Evolutionary conservation across 2,329 filamentous ascomycete species (phyloP).

Genomic region (Pseudogymnoascus sp.): DNA sequence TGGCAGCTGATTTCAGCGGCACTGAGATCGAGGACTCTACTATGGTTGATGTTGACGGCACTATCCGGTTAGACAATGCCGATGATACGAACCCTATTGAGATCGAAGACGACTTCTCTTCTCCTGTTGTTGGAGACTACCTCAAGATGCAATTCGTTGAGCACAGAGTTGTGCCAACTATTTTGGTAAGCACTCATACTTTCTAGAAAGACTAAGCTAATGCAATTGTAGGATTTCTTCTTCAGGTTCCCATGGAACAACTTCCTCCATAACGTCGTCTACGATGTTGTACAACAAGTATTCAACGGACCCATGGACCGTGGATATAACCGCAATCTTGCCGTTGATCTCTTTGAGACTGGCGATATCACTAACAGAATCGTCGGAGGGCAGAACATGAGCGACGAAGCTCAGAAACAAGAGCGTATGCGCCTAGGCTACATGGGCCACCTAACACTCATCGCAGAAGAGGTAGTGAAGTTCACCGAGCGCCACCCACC

Average conservation of each 20-base stretch:
- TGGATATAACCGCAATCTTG: slow-evolving; percentile 82
- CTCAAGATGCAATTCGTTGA: slow-evolving; percentile 96
- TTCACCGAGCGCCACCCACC: slow-evolving; percentile 92
- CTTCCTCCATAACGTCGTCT: slow-evolving; percentile 97
- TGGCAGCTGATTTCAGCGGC: slow-evolving; percentile 23
- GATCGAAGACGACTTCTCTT: slow-evolving; percentile 14
- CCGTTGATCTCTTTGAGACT: slow-evolving; percentile 86
- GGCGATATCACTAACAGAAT: slow-evolving; percentile 87
- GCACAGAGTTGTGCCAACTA: slow-evolving; percentile 87
- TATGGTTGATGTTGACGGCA: neutral
- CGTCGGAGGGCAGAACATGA: slow-evolving; percentile 79
- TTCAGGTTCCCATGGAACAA: slow-evolving; percentile 99
- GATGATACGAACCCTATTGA: neutral
- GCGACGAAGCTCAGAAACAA: slow-evolving; percentile 75
- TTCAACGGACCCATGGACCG: slow-evolving; percentile 98
- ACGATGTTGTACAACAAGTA: slow-evolving; percentile 97
- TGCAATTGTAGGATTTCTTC: slow-evolving; percentile 69
- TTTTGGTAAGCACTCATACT: slow-evolving; percentile 58
- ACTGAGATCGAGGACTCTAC: slow-evolving; percentile 6
- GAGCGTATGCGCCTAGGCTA: slow-evolving; percentile 91
- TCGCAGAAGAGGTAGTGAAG: slow-evolving; percentile 97
- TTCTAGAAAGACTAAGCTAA: slow-evolving; percentile 16
- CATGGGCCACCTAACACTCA: slow-evolving; percentile 95
- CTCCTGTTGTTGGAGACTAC: slow-evolving; percentile 83
- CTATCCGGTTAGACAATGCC: neutral